Evolutionary conservation across 1,284 basidiomycete genomes (phyloP).

Genomic region (Anthracocystis walkeri): DNA sequence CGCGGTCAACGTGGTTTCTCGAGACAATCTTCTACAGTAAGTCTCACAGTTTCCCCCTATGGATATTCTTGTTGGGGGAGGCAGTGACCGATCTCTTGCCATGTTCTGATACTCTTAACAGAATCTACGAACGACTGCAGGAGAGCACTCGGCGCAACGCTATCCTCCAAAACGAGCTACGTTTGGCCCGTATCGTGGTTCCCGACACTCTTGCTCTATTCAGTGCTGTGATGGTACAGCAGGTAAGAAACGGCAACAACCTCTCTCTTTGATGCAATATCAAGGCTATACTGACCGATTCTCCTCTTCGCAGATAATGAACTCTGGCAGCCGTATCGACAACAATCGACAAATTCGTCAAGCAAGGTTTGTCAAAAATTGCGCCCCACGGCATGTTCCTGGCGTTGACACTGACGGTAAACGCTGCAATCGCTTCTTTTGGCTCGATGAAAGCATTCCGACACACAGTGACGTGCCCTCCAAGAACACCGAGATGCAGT

Average conservation of each 20-base stretch:
- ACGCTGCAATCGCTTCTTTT: no score
- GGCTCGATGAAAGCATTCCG: no score
- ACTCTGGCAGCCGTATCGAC: neutral
- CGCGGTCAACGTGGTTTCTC: slow-evolving; percentile 26
- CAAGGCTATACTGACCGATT: neutral
- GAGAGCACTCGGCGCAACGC: slow-evolving; percentile 28
- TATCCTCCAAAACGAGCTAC: slow-evolving; percentile 25
- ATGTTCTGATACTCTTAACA: neutral
- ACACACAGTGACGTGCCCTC: no score
- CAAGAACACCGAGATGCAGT: neutral
- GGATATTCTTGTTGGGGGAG: no score
- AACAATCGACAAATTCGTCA: neutral
- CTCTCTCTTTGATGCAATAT: neutral
- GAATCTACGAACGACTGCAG: slow-evolving; percentile 27
- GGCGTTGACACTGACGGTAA: neutral
- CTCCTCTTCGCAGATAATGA: neutral
- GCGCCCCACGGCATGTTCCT: neutral
- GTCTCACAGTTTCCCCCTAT: neutral
- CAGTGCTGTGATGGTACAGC: slow-evolving; percentile 18
- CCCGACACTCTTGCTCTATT: slow-evolving; percentile 23
- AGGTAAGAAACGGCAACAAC: slow-evolving; percentile 12
- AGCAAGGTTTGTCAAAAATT: slow-evolving; percentile 8
- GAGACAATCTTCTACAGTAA: slow-evolving; percentile 46
- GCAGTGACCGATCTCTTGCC: neutral
- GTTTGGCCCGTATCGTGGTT: slow-evolving; percentile 16